A percentile compares a stretch with the other conserved stretches of the same genome.
phyloP scores from a whole-genome alignment of 2,329 filamentous ascomycete species.

The Cytospora mali region DNA sequence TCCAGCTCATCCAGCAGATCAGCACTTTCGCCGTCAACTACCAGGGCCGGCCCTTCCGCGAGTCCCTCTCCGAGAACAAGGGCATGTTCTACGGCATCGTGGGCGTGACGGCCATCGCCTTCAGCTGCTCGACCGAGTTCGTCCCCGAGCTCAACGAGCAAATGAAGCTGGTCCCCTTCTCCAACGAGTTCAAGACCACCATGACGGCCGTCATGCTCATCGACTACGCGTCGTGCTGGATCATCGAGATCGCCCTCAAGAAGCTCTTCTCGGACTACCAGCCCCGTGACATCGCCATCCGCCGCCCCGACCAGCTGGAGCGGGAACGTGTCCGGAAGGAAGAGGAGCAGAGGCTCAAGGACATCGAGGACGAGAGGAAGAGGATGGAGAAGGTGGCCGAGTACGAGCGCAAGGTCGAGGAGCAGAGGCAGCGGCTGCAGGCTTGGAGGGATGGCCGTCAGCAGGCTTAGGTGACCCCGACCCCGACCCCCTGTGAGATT shows the following conservation, averaged over 20 bases:
- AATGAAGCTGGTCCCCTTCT: conserved; percentile 91
- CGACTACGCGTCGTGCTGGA: conserved; percentile 84
- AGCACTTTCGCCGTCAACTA: conserved; percentile 99
- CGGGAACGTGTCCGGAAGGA: conserved; percentile 72
- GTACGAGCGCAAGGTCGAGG: conserved; percentile 61
- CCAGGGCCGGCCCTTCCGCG: conserved; percentile 95
- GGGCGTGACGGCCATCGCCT: conserved; percentile 85
- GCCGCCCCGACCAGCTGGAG: conserved; percentile 83
- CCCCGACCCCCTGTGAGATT: too few relatives aligned
- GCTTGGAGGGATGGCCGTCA: conserved; percentile 47
- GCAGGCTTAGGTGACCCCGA: conserved; percentile 5
- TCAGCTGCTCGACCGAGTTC: conserved; percentile 93
- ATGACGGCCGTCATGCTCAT: conserved; percentile 83
- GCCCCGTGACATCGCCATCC: conserved; percentile 88
- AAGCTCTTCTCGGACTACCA: conserved; percentile 84
- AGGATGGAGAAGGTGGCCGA: conserved; percentile 58
- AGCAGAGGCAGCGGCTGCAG: conserved; percentile 51
- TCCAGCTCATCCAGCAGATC: conserved; percentile 98
- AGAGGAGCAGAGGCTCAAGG: conserved; percentile 54
- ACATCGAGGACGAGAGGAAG: conserved; percentile 52
- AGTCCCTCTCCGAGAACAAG: conserved; percentile 91
- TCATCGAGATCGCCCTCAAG: conserved; percentile 88
- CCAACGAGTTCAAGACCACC: conserved; percentile 81
- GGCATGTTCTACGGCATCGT: conserved; percentile 98
- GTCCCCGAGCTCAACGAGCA: conserved; percentile 93